phyloP scores from a whole-genome alignment of 148 eudicot species.

The Chenopodium berlandieri region DNA sequence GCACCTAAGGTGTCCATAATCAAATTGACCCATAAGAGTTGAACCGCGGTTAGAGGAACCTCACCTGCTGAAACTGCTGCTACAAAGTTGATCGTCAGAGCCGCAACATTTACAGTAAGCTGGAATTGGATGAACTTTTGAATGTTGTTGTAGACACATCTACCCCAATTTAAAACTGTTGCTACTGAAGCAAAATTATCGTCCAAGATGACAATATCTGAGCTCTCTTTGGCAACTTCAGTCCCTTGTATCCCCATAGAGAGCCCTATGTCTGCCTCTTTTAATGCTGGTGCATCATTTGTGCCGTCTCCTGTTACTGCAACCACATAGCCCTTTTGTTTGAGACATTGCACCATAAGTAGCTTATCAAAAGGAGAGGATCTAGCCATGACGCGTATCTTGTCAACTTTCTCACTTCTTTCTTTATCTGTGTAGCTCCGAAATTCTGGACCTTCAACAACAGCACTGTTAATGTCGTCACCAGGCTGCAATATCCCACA shows the following conservation, averaged over 20 bases:
- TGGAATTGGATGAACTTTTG: conserved; percentile 41
- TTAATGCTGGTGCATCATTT: conserved; percentile 38
- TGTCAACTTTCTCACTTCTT: conserved; percentile 26
- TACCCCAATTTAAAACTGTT: conserved; percentile 33
- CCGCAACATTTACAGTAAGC: conserved; percentile 35
- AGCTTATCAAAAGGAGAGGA: conserved; percentile 41
- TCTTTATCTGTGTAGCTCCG: conserved; percentile 29
- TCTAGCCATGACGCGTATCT: conserved; percentile 33
- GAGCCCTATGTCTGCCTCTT: conserved; percentile 26
- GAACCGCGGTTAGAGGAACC: conserved; percentile 38
- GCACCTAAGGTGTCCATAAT: conserved; percentile 43
- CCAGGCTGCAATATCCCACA: conserved; percentile 29
- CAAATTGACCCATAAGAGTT: conserved; percentile 37
- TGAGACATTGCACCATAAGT: conserved; percentile 33
- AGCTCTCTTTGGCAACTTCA: conserved; percentile 38
- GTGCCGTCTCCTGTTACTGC: conserved; percentile 43
- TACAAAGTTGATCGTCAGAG: conserved; percentile 33
- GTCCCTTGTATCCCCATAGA: conserved; percentile 31
- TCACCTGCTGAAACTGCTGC: conserved; percentile 40
- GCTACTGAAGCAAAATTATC: conserved; percentile 38
- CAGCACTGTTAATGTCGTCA: conserved; percentile 12
- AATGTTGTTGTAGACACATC: conserved; percentile 40
- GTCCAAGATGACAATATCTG: conserved; percentile 36
- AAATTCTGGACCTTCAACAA: conserved; percentile 28
- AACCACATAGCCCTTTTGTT: conserved; percentile 34